phyloP scores from a whole-genome alignment of 108 stramenopile species.

The Schizochytrium sp. region DNA sequence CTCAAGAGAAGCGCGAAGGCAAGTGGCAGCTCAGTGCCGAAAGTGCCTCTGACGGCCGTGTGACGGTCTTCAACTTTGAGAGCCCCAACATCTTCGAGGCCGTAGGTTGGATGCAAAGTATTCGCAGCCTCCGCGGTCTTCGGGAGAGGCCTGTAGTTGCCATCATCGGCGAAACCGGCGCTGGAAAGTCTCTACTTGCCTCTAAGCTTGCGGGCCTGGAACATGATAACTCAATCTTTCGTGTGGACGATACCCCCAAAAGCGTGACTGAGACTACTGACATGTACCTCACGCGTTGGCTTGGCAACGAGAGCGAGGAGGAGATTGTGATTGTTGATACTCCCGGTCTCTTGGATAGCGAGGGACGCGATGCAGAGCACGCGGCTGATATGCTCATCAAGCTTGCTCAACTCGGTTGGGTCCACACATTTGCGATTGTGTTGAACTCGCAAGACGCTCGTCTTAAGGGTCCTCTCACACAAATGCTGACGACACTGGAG shows the following conservation, averaged over 20 bases:
- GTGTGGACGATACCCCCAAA: not conserved
- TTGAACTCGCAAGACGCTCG: constrained; percentile 51
- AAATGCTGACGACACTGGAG: constrained; percentile 33
- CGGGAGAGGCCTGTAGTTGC: not conserved
- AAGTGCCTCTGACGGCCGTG: not conserved
- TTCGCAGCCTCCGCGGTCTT: constrained; percentile 25
- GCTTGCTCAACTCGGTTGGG: constrained; percentile 49
- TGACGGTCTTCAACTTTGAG: constrained; percentile 28
- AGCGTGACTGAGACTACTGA: not conserved
- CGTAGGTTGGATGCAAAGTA: constrained; percentile 45
- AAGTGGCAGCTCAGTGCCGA: constrained; percentile 34
- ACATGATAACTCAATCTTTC: constrained; percentile 9
- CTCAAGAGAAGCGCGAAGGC: constrained; percentile 33
- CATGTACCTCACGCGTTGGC: constrained; percentile 50
- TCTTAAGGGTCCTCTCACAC: constrained; percentile 19
- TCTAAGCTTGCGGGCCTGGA: constrained; percentile 24
- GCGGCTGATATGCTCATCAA: constrained; percentile 40
- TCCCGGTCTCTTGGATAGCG: constrained; percentile 23
- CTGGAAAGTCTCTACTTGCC: not conserved
- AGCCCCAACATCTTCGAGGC: constrained; percentile 42
- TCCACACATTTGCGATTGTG: constrained; percentile 41
- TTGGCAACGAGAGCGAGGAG: not conserved
- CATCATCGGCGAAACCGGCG: constrained; percentile 41
- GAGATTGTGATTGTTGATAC: constrained; percentile 39
- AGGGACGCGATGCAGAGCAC: constrained; percentile 49